Percentiles rank a stretch among this genome's conserved stretches.
phyloP scores from a whole-genome alignment of 2,329 filamentous ascomycete species.

The Microcyclosporella mali region DNA sequence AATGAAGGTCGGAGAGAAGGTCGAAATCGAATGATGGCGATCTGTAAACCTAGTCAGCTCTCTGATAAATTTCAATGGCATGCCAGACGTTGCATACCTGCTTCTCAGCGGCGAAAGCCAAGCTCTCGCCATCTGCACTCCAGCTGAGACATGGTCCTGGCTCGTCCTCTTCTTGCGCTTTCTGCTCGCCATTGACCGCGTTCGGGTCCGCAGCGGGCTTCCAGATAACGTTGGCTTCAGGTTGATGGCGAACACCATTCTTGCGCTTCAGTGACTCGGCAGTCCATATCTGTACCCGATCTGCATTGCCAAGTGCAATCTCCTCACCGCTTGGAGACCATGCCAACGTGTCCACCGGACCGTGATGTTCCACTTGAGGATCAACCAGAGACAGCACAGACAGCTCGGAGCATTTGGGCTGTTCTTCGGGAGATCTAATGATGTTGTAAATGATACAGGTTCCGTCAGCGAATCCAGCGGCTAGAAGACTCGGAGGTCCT shows the following conservation, averaged over 20 bases:
- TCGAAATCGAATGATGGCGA: slow-evolving; percentile 19
- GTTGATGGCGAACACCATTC: slow-evolving; percentile 11
- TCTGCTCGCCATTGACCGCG: slow-evolving; percentile 14
- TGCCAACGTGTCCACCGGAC: slow-evolving; percentile 36
- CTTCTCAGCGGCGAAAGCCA: slow-evolving; percentile 40
- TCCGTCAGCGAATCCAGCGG: slow-evolving; percentile 38
- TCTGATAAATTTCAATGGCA: background rate
- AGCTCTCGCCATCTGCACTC: slow-evolving; percentile 49
- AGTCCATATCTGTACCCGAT: slow-evolving; percentile 42
- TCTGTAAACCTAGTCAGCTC: slow-evolving; percentile 3
- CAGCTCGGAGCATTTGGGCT: slow-evolving; percentile 10
- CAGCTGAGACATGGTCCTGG: slow-evolving; percentile 40
- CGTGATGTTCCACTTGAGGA: slow-evolving; percentile 29
- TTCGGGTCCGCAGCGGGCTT: slow-evolving; percentile 18
- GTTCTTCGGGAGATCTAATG: slow-evolving; percentile 4
- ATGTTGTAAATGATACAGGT: slow-evolving; percentile 38
- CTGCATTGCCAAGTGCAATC: slow-evolving; percentile 40
- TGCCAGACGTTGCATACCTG: slow-evolving; percentile 35
- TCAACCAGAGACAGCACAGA: slow-evolving; percentile 20
- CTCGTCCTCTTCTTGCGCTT: slow-evolving; percentile 14
- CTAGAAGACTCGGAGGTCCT: slow-evolving; percentile 25
- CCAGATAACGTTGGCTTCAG: slow-evolving; percentile 24
- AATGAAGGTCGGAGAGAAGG: slow-evolving; percentile 17
- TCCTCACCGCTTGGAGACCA: slow-evolving; percentile 41
- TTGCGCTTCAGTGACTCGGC: slow-evolving; percentile 19